Evolutionary conservation across 202 grass and related monocot genomes (phyloP), one percentile per base, ranked within the genome.

Genomic region (Panicum hallii): DNA sequence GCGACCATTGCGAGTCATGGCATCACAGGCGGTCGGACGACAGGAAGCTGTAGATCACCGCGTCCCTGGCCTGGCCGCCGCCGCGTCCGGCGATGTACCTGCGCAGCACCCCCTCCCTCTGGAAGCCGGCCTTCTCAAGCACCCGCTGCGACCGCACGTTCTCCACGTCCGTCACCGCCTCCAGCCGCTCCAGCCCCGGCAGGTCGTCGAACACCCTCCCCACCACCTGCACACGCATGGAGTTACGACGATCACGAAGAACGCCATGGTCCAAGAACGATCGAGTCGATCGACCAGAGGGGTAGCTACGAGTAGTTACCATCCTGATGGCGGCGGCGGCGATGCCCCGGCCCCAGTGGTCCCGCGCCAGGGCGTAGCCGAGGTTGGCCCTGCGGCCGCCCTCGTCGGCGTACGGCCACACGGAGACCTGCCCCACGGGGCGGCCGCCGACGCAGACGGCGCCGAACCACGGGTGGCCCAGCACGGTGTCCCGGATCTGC

Each of bases 51-150:
- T 90, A 95, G 79, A 95, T 88, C 5, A 88, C 36, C 6, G 88
- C 77, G 54, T 96, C 79, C 14, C 0, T 42, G 42, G 74, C 84
- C 52, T 67, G 50, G 40, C 43, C 42, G 69, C 75, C 44, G 58
- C 72, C 80, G 62, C 76, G 23, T 6, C 84, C 45, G 46, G 79
- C 62, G 62, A 87, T 80, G 80, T 88, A 91, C 19, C 81, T 80
- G 55, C 91, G 79, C 68, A 89, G 61, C 78, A 91, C 54, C 1
- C 86, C 90, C 6, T 95, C 88, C 53, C 53, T 95, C 5, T 14
- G 81, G 77, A 93, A 95, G 3, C 90, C 84, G 15, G 87, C 84
- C 81, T 93, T 93, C 88, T 93, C 90, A 61, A 95, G 79, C 77
- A 84, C 86, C 80, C 88, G 64, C 88, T 93, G 90, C 49, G 93